Evolutionary conservation across 2,329 filamentous ascomycete species (phyloP).

Genomic region (Colletotrichum aenigma): DNA sequence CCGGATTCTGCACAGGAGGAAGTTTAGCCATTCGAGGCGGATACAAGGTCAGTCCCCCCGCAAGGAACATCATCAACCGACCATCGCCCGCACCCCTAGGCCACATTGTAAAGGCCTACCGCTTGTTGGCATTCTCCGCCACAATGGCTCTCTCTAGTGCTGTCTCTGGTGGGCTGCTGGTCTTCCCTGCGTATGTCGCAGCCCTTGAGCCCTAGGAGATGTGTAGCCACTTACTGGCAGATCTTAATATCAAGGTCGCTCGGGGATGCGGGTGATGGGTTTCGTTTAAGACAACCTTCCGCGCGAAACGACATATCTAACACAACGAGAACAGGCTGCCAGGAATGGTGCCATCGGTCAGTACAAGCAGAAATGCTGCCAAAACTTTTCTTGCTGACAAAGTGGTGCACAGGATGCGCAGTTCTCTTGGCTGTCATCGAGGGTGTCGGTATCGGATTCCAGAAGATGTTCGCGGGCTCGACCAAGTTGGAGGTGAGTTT

Average conservation of each 20-base stretch:
- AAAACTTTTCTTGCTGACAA: not conserved
- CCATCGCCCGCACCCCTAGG: fast-evolving
- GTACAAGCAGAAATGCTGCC: not conserved
- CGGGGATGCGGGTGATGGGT: not conserved
- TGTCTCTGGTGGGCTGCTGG: not conserved
- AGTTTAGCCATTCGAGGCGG: conserved; percentile 91
- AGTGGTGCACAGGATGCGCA: conserved; percentile 64
- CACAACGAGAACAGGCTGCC: conserved; percentile 57
- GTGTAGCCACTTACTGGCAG: not conserved
- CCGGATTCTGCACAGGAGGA: conserved; percentile 95
- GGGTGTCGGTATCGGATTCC: conserved; percentile 91
- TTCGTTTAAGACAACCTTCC: not conserved
- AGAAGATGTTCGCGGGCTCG: conserved; percentile 90
- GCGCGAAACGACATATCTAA: not conserved
- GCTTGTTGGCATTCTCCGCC: no score
- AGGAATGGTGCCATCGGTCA: conserved; percentile 87
- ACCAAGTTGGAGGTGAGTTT: conserved; percentile 77
- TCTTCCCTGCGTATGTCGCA: not conserved
- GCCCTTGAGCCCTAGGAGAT: not conserved
- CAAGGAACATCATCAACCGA: no score
- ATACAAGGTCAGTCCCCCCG: conserved; percentile 65
- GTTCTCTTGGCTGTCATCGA: conserved; percentile 88
- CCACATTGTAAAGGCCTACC: not conserved
- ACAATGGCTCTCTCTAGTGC: no score
- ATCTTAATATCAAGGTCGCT: no score